Base-by-base conservation (phyloP, 2,329 filamentous ascomycete species). In the Alternaria sp. region DNA sequence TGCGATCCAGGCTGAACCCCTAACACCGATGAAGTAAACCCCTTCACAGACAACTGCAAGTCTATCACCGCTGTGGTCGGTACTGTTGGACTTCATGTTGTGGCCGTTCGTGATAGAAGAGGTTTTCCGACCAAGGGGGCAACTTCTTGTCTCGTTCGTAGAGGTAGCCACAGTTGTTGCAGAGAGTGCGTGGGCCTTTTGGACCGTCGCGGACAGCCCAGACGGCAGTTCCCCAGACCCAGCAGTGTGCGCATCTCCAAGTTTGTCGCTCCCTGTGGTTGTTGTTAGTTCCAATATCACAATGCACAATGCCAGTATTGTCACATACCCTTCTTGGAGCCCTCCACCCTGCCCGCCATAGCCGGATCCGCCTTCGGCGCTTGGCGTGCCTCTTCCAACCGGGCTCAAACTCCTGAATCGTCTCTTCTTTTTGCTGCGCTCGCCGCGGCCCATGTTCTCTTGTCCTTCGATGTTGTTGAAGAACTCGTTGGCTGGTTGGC, bases 171-270 rank as follows among this genome's bases (percentile, higher is more conserved):
- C 95, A 98, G 78, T 97, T 97, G 81, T 94, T 92, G 83, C 95
- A 98, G 5, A 98, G 88, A 28, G 92, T 91, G 81, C 92, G 91
- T 67, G 92, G 87, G 58, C 94, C 95, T 58, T 88, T 85, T 14
- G 96, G 96, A 23, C 96, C 96, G 81, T 98, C 94, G 72, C 96
- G 87, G 4, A 98, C 95, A 53, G 93, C 94, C 96, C 96, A 99
- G 9, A 97, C 93, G 26, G 93, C 92, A 53, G 90, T 90, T 15
- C 95, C 96, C 89, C 92, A 95, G 33, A 97, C 89, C 64, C 87
- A 86, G 79, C 96, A 99, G 80, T 98, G 95, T 47, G 85, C 85
- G 81, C 96, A 99, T 66, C 93, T 88, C 96, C 96, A 99, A 46
- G 86, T 89, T 67, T 88, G 85, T 71, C 94, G 87, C 83, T 98